Conservation (phyloP, 108 stramenopile genomes). For the Stephanodiscus triporus region DNA sequence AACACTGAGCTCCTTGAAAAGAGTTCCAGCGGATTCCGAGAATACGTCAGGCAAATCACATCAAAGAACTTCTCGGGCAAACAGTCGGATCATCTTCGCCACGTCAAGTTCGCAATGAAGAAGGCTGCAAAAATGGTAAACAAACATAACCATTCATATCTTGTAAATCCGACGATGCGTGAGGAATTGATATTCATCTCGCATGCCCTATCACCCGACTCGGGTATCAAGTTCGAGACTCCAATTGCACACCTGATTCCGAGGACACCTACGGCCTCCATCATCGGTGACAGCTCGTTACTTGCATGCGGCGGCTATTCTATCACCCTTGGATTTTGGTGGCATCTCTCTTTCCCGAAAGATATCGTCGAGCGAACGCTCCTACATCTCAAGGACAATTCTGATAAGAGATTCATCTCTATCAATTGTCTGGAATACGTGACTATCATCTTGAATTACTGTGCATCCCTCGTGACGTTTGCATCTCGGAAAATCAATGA, state of each 20-base stretch:
- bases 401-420: neutral
- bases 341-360: conserved; percentile 16
- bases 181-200: conserved; percentile 10
- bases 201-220: neutral
- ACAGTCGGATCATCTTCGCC: neutral
- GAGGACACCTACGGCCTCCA: neutral
- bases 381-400: neutral
- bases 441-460: conserved; percentile 16
- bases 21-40: neutral
- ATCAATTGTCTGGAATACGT: conserved; percentile 28
- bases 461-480: conserved; percentile 6
- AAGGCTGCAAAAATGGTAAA: conserved; percentile 4
- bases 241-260: conserved; percentile 6
- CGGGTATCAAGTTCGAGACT: neutral
- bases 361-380: conserved; percentile 2
- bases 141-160: neutral
- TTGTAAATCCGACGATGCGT: conserved; percentile 14
- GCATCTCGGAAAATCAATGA: neutral
- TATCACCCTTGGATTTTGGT: conserved; percentile 8
- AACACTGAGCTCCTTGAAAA: conserved; percentile 10
- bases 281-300: neutral
- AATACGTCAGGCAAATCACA: too few species aligned
- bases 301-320: neutral
- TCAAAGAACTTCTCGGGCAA: neutral
- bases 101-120: conserved; percentile 1